phyloP scores from a whole-genome alignment of 768 basidiomycete genomes.

The Russula sp. region DNA sequence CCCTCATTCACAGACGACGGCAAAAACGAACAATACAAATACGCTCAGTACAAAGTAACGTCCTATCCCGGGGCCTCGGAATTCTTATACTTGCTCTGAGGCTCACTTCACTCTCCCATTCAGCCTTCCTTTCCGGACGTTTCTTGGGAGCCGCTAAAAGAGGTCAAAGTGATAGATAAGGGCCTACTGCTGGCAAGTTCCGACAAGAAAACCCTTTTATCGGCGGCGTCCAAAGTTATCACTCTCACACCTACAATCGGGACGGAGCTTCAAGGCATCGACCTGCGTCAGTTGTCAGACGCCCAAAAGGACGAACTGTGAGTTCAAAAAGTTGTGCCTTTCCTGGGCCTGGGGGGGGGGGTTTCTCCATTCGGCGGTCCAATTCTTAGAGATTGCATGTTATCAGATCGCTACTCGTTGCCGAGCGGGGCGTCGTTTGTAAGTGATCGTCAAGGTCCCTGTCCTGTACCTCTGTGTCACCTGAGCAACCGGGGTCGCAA shows the following conservation, averaged over 20 bases:
- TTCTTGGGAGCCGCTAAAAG: conserved; percentile 60
- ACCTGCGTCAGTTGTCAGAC: conserved; percentile 63
- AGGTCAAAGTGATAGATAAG: conserved; percentile 60
- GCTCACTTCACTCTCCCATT: neutral
- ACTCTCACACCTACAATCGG: conserved; percentile 72
- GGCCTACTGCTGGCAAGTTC: conserved; percentile 68
- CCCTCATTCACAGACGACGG: conserved; percentile 44
- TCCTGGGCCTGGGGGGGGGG: neutral
- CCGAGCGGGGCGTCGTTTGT: conserved; percentile 77
- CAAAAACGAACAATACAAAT: conserved; percentile 52
- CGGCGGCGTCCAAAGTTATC: conserved; percentile 62
- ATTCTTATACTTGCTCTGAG: neutral
- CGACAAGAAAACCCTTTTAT: conserved; percentile 60
- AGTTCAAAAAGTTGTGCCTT: conserved; percentile 35
- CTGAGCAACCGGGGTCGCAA: conserved; percentile 16
- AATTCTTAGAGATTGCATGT: conserved; percentile 1
- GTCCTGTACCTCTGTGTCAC: neutral
- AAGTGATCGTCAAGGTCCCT: conserved; percentile 32
- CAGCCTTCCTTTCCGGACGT: conserved; percentile 66
- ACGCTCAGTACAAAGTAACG: conserved; percentile 58
- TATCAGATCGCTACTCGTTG: conserved; percentile 63
- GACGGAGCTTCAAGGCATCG: conserved; percentile 70
- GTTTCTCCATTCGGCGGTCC: neutral
- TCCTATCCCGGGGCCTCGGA: neutral
- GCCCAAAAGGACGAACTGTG: conserved; percentile 79